These are phyloP conservation scores for Talaromyces proteolyticus DNA, from an alignment of 495 filamentous ascomycete genomes.

Conservation along the genomic window DNA sequence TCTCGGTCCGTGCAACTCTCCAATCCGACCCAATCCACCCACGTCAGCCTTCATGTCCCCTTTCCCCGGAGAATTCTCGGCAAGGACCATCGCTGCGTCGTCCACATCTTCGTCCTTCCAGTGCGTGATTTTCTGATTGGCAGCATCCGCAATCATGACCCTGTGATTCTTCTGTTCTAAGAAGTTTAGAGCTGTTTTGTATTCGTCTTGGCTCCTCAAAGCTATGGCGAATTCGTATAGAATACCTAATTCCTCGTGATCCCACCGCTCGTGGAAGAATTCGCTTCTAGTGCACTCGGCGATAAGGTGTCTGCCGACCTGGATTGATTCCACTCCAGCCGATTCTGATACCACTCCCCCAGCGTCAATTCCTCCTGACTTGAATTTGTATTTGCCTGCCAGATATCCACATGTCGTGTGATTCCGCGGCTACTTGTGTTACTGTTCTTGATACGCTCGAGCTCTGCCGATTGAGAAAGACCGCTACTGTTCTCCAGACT, in stretches of 20 bases:
- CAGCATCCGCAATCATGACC: neutral
- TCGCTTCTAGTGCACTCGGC: neutral
- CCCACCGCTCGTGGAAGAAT: neutral
- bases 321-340: neutral
- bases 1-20: neutral
- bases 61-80: neutral
- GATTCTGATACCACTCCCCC: neutral
- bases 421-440: neutral
- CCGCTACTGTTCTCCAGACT: neutral
- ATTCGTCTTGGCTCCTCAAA: neutral
- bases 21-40: neutral
- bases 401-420: neutral
- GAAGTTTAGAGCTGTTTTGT: neutral
- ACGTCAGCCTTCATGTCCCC: neutral
- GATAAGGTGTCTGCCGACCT: neutral
- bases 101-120: constrained; percentile 2
- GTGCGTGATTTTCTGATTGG: constrained; percentile 9
- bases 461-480: neutral
- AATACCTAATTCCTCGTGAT: neutral
- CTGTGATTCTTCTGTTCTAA: too few species aligned
- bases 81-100: constrained; percentile 11
- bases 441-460: neutral
- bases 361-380: neutral
- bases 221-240: neutral
- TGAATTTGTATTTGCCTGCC: neutral